These are phyloP conservation scores for Fraxinus angustifolia DNA, from an alignment of 305 asterid species.

Conservation along the genomic window DNA sequence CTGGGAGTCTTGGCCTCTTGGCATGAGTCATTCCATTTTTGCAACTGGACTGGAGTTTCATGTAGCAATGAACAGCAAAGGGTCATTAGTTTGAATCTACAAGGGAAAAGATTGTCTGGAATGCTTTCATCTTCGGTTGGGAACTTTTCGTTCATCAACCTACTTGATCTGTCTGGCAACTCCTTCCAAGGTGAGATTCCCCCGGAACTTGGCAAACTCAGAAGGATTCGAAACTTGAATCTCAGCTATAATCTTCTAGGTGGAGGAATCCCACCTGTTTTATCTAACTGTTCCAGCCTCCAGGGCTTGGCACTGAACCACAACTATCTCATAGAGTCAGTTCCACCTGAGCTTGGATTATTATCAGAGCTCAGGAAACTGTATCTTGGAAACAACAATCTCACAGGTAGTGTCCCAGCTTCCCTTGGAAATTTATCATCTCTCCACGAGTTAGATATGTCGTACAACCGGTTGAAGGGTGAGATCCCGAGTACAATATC, in stretches of 20 bases:
- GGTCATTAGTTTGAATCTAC: no score
- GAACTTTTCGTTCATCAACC: slow-evolving; percentile 28
- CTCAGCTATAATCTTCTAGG: slow-evolving; percentile 31
- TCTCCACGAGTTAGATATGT: slow-evolving; percentile 27
- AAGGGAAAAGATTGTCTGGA: slow-evolving; percentile 5
- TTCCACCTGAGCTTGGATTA: slow-evolving; percentile 36
- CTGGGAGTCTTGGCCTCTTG: slow-evolving; percentile 29
- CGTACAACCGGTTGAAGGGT: slow-evolving; percentile 30
- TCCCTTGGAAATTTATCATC: slow-evolving; percentile 40
- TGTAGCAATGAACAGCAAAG: no score
- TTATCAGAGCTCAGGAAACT: slow-evolving; percentile 23
- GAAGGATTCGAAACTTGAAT: slow-evolving; percentile 30
- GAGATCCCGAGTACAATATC: slow-evolving; percentile 30
- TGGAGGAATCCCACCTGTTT: slow-evolving; percentile 31
- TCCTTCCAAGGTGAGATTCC: slow-evolving; percentile 35
- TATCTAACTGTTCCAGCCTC: slow-evolving; percentile 26
- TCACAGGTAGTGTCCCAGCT: slow-evolving; percentile 38
- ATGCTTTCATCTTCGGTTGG: slow-evolving; percentile 32
- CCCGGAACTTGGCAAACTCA: slow-evolving; percentile 27
- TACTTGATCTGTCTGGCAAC: slow-evolving; percentile 37
- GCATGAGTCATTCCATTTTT: no score
- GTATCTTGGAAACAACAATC: slow-evolving; percentile 36
- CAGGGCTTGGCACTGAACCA: slow-evolving; percentile 25
- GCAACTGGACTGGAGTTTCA: no score
- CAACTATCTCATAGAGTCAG: slow-evolving; percentile 27